Conservation (phyloP, 768 basidiomycete species). For the Pleurotus sapidus region DNA sequence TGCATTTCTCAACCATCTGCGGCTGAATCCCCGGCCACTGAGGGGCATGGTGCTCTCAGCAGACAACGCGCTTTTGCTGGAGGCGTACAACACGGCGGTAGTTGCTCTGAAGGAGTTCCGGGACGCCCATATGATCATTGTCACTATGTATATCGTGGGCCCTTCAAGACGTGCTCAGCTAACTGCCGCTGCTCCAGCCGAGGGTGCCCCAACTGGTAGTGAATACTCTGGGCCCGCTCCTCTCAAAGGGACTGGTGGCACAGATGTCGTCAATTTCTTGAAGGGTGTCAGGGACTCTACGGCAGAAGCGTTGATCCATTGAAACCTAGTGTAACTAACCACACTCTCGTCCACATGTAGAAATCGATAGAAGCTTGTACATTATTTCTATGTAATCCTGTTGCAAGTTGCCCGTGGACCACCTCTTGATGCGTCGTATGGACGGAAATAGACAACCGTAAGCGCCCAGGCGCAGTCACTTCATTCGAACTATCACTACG, state of each 20-base stretch:
- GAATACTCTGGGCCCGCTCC: constrained; percentile 23
- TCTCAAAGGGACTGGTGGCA: constrained; percentile 75
- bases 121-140: constrained; percentile 76
- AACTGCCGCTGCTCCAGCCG: constrained; percentile 15
- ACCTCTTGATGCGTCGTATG: too few species aligned
- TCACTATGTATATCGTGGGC: constrained; percentile 70
- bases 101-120: constrained; percentile 67
- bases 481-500: too few species aligned
- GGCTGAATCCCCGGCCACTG: constrained; percentile 55
- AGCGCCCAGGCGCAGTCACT: too few species aligned
- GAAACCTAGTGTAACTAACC: too few species aligned
- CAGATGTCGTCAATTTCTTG: constrained; percentile 72
- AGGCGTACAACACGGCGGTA: constrained; percentile 66
- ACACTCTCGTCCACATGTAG: too few species aligned
- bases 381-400: too few species aligned
- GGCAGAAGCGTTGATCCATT: constrained; percentile 29
- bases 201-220: constrained; percentile 7
- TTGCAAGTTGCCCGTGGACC: too few species aligned
- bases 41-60: constrained; percentile 45
- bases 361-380: too few species aligned
- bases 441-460: too few species aligned
- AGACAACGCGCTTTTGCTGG: constrained; percentile 28
- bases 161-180: constrained; percentile 46
- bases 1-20: constrained; percentile 69
- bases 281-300: constrained; percentile 73